phyloP scores from a whole-genome alignment of 768 basidiomycete species.

The Boletales sp. region DNA sequence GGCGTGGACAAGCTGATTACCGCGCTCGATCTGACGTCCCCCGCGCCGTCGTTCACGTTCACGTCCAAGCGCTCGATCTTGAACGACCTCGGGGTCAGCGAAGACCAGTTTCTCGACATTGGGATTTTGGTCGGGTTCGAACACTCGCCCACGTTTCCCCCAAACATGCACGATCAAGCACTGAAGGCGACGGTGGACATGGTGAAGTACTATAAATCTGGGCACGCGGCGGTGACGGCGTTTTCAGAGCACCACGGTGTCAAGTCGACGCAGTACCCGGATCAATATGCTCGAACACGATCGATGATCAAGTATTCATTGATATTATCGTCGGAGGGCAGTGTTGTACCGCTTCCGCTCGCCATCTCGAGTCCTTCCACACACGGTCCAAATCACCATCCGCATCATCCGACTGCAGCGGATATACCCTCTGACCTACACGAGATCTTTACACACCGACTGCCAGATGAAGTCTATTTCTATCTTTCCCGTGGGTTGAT shows the following conservation, averaged over 20 bases:
- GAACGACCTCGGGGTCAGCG: slow-evolving; percentile 56
- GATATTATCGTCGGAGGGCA: slow-evolving; percentile 84
- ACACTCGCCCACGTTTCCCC: slow-evolving; percentile 74
- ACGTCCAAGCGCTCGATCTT: slow-evolving; percentile 78
- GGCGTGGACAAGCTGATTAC: slow-evolving; percentile 88
- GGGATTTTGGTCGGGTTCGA: slow-evolving; percentile 91
- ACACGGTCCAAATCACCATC: slow-evolving; percentile 52
- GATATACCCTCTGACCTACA: slow-evolving; percentile 91
- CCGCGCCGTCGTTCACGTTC: slow-evolving; percentile 74
- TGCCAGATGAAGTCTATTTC: slow-evolving; percentile 96
- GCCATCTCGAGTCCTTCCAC: slow-evolving; percentile 50
- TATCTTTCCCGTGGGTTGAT: slow-evolving; percentile 92
- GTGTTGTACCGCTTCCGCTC: slow-evolving; percentile 77
- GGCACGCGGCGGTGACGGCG: slow-evolving; percentile 73
- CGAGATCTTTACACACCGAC: slow-evolving; percentile 89
- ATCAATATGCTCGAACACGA: slow-evolving; percentile 85
- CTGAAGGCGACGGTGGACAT: slow-evolving; percentile 87
- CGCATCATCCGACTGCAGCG: slow-evolving; percentile 70
- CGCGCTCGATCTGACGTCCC: slow-evolving; percentile 69
- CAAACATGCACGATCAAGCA: slow-evolving; percentile 74
- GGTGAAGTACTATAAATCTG: slow-evolving; percentile 90
- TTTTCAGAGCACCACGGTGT: slow-evolving; percentile 81
- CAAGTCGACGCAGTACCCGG: slow-evolving; percentile 73
- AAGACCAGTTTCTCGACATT: slow-evolving; percentile 94
- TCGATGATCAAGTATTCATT: slow-evolving; percentile 91